phyloP scores from a whole-genome alignment of 148 eudicot genomes.

The Cornus kousa region DNA sequence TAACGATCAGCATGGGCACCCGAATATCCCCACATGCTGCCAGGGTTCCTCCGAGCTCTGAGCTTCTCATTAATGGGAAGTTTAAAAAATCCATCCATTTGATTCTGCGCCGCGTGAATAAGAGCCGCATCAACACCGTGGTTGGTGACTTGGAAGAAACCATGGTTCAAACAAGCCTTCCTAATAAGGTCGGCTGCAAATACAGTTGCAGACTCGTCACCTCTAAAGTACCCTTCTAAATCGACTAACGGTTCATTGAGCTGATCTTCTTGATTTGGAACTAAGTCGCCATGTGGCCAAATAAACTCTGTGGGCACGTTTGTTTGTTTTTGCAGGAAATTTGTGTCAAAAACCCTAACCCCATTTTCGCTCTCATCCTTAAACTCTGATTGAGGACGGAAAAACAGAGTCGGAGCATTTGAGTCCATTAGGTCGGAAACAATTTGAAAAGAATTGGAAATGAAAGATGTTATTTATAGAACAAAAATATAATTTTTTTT shows the following conservation, averaged over 20 bases:
- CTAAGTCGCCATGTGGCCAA: constrained; percentile 21
- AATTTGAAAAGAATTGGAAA: neutral
- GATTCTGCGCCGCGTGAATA: constrained; percentile 26
- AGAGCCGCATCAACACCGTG: constrained; percentile 31
- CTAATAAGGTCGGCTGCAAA: constrained; percentile 19
- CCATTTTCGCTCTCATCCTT: constrained; percentile 20
- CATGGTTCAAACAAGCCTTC: constrained; percentile 38
- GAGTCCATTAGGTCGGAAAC: neutral
- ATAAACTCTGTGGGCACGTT: constrained; percentile 33
- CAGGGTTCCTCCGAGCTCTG: constrained; percentile 26
- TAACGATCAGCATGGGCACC: constrained; percentile 46
- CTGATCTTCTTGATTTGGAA: neutral
- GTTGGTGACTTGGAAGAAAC: constrained; percentile 45
- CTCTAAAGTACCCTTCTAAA: constrained; percentile 28
- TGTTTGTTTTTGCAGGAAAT: constrained; percentile 24
- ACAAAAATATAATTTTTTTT: too few species aligned
- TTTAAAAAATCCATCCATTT: constrained; percentile 26
- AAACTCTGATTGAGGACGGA: neutral
- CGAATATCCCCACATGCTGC: constrained; percentile 42
- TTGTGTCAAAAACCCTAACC: constrained; percentile 23
- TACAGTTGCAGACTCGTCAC: constrained; percentile 27
- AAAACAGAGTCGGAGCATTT: neutral
- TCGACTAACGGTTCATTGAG: constrained; percentile 41
- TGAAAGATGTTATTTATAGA: neutral
- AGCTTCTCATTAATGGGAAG: constrained; percentile 27